Conservation (phyloP, 2,329 filamentous ascomycete species). For the Lasiodiplodia gonubiensis region DNA sequence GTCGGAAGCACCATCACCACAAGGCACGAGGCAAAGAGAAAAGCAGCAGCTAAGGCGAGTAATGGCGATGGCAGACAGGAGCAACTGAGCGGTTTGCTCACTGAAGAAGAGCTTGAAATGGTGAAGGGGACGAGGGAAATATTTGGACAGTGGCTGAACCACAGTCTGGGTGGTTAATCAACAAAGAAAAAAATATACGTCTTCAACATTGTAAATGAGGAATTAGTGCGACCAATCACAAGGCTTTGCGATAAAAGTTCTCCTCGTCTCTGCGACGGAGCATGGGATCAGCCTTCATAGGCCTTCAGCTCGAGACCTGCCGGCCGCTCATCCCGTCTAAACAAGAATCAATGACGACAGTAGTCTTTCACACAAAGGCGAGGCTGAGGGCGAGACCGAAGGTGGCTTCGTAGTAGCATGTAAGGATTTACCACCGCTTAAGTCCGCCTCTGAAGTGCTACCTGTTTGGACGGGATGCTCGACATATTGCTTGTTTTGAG, state of each 20-base stretch:
- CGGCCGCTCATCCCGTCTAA: too few species aligned
- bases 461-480: not conserved
- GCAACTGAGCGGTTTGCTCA: not conserved
- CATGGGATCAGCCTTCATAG: too few species aligned
- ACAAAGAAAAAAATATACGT: not conserved
- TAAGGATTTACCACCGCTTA: not conserved
- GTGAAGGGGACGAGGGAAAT: conserved; percentile 2
- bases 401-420: not conserved
- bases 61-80: not conserved
- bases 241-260: too few species aligned
- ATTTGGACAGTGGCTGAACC: conserved; percentile 23
- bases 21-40: not conserved
- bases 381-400: conserved; percentile 7
- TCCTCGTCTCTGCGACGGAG: too few species aligned
- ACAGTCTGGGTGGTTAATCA: conserved; percentile 22
- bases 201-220: not conserved
- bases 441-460: not conserved
- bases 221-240: too few species aligned
- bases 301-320: too few species aligned
- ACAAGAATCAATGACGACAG: too few species aligned
- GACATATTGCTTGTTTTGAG: not conserved
- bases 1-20: not conserved
- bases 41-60: not conserved
- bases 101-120: conserved; percentile 7
- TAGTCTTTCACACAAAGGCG: not conserved